A percentile compares a stretch with the other conserved stretches of the same genome.
phyloP scores from a whole-genome alignment of 768 basidiomycete species.

The Mycena galopus region DNA sequence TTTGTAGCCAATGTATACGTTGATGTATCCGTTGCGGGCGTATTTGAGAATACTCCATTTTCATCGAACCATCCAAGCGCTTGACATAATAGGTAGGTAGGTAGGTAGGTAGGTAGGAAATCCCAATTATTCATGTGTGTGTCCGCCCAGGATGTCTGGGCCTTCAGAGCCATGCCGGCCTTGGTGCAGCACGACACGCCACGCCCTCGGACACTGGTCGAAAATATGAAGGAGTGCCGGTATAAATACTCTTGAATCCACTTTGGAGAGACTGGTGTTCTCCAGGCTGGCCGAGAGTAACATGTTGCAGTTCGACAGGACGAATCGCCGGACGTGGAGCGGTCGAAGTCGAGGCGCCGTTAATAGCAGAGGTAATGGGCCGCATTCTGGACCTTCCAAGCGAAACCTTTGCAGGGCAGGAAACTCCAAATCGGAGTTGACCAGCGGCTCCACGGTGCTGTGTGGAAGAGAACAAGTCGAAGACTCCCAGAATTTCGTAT shows the following conservation, averaged over 20 bases:
- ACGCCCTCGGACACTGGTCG: neutral
- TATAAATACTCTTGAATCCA: neutral
- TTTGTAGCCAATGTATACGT: too few species aligned
- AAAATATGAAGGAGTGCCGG: neutral
- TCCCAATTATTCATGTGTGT: too few species aligned
- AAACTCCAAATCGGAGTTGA: neutral
- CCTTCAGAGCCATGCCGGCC: too few species aligned
- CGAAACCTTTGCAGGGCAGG: neutral
- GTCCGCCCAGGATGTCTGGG: too few species aligned
- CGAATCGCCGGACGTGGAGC: neutral
- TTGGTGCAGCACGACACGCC: too few species aligned
- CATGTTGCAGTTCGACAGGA: neutral
- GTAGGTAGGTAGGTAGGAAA: too few species aligned
- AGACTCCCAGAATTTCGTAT: too few species aligned
- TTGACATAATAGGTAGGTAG: too few species aligned
- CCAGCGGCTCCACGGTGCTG: neutral
- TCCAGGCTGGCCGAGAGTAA: constrained; percentile 2
- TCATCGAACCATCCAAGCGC: too few species aligned
- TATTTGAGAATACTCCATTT: too few species aligned
- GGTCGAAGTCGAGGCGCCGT: constrained; percentile 4
- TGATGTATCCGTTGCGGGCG: too few species aligned
- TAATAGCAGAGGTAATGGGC: neutral
- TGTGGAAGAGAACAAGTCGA: too few species aligned
- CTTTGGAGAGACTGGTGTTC: neutral
- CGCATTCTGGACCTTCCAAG: neutral